These are phyloP conservation scores for Cardamine resedifolia DNA, from an alignment of 345 rosid species.

Conservation along the genomic window DNA sequence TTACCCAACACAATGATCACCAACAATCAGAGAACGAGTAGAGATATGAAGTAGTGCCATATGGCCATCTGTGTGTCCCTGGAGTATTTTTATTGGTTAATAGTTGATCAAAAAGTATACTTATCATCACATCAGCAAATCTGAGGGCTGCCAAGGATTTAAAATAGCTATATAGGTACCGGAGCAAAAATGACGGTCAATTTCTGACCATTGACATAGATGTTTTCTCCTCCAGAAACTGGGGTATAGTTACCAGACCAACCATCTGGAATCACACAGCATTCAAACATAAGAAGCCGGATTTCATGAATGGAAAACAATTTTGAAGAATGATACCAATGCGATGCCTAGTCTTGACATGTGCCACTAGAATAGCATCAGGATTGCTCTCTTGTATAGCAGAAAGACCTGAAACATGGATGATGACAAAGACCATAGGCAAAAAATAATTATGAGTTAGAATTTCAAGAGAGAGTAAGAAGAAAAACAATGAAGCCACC, in stretches of 20 bases:
- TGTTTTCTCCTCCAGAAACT: constrained; percentile 75
- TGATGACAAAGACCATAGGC: constrained; percentile 18
- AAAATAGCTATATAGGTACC: constrained; percentile 40
- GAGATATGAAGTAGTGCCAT: constrained; percentile 62
- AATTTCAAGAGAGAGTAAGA: constrained; percentile 11
- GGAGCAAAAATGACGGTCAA: constrained; percentile 70
- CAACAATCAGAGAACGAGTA: constrained; percentile 71
- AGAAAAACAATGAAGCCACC: constrained; percentile 9
- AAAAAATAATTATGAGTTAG: neutral
- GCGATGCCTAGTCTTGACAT: constrained; percentile 69
- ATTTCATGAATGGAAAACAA: neutral
- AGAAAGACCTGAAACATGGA: constrained; percentile 72
- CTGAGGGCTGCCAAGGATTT: neutral
- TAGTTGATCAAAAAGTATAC: neutral
- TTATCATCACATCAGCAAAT: neutral
- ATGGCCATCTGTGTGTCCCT: constrained; percentile 99
- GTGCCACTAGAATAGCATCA: constrained; percentile 66
- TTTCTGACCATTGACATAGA: constrained; percentile 73
- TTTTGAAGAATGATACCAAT: constrained; percentile 37
- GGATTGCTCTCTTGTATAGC: constrained; percentile 70
- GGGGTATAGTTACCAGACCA: constrained; percentile 69
- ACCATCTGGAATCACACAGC: constrained; percentile 45
- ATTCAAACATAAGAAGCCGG: constrained; percentile 17
- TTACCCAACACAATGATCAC: constrained; percentile 97
- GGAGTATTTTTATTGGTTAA: constrained; percentile 30